Conservation (phyloP, 2,329 filamentous ascomycete species). For the Geosmithia flava region DNA sequence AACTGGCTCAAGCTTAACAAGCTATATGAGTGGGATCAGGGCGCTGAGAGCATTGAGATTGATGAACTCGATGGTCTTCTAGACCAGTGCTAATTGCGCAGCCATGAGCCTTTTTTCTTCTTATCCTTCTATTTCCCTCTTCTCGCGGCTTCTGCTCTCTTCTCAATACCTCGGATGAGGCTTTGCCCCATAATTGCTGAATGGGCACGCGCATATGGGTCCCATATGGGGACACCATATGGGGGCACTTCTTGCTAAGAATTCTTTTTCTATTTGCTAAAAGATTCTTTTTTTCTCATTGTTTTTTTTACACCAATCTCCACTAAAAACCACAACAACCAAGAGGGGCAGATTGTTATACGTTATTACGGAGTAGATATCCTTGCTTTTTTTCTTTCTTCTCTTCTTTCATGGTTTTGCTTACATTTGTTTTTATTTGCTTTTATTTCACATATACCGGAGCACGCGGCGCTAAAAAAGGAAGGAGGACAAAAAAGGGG, state of each 20-base stretch:
- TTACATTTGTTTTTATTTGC: background rate
- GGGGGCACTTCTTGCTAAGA: background rate
- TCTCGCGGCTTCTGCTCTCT: no score
- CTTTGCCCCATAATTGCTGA: background rate
- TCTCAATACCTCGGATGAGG: background rate
- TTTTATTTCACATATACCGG: background rate
- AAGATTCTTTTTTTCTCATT: background rate
- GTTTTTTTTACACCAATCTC: background rate
- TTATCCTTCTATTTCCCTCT: no score
- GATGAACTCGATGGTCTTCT: constrained; percentile 87
- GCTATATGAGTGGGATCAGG: constrained; percentile 44
- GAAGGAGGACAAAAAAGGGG: background rate
- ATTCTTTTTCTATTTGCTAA: no score
- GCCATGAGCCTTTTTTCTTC: background rate
- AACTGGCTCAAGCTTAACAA: constrained; percentile 27
- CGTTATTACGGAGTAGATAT: background rate
- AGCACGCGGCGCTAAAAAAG: background rate
- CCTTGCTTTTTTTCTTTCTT: background rate
- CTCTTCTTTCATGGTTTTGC: no score
- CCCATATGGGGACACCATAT: background rate
- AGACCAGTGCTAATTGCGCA: constrained; percentile 45
- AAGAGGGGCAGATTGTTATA: background rate
- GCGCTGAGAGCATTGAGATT: constrained; percentile 80
- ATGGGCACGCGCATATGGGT: background rate
- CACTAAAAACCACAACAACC: background rate